These are phyloP conservation scores for Pachysandra terminalis DNA, from an alignment of 164 flowering plant genomes.

Conservation along the genomic window DNA sequence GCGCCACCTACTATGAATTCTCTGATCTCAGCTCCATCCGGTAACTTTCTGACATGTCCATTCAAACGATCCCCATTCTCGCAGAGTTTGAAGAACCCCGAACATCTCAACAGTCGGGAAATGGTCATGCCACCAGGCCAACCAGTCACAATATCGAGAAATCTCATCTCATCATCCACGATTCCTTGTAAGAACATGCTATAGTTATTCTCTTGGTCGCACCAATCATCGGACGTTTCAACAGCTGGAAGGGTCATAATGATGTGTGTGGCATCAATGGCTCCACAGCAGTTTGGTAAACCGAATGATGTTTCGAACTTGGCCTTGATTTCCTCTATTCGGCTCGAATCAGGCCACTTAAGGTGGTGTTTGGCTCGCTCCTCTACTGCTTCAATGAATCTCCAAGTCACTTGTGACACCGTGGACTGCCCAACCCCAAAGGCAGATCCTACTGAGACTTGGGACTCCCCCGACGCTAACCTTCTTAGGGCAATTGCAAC, in stretches of 20 bases:
- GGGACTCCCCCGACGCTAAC: constrained; percentile 96
- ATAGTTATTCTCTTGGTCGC: constrained; percentile 73
- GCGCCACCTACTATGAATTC: constrained; percentile 73
- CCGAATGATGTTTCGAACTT: constrained; percentile 54
- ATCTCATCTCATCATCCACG: constrained; percentile 76
- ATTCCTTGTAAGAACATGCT: constrained; percentile 93
- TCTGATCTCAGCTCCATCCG: constrained; percentile 47
- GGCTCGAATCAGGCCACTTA: constrained; percentile 64
- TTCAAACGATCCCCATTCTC: constrained; percentile 56
- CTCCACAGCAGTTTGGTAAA: constrained; percentile 85
- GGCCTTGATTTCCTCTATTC: constrained; percentile 59
- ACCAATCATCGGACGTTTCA: constrained; percentile 95
- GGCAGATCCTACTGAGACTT: constrained; percentile 84
- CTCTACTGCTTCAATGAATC: constrained; percentile 90
- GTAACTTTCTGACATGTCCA: constrained; percentile 31
- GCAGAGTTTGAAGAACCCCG: constrained; percentile 68
- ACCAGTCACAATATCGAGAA: constrained; percentile 87
- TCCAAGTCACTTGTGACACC: constrained; percentile 96
- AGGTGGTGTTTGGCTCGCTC: constrained; percentile 93
- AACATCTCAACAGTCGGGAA: constrained; percentile 54
- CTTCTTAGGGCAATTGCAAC: constrained; percentile 91
- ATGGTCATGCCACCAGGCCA: constrained; percentile 66
- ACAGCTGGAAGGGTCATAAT: constrained; percentile 95
- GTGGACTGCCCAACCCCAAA: constrained; percentile 99
- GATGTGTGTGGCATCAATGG: constrained; percentile 83